Percentiles rank a stretch among this genome's conserved stretches.
Evolutionary conservation across 306 rosid species (phyloP).

Genomic region (Elaeagnus macrophylla): DNA sequence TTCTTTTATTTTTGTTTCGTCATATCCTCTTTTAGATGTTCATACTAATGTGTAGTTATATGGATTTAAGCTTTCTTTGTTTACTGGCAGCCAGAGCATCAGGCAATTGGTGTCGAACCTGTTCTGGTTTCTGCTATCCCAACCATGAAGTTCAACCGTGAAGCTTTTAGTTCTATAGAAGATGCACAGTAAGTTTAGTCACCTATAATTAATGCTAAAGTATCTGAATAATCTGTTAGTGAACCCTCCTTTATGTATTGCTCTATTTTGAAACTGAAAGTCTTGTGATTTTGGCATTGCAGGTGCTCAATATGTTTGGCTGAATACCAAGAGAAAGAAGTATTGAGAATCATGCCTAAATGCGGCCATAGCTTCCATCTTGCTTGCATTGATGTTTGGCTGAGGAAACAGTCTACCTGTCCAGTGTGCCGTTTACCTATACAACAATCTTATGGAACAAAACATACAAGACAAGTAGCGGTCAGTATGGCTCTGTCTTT

Average conservation of each 20-base stretch:
- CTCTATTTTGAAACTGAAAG: too few species aligned
- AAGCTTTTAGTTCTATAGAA: slow-evolving; percentile 69
- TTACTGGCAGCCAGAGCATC: slow-evolving; percentile 80
- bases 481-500: slow-evolving; percentile 36
- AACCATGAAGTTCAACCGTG: slow-evolving; percentile 69
- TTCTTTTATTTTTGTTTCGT: background rate
- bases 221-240: too few species aligned
- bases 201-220: slow-evolving; percentile 4
- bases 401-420: slow-evolving; percentile 79
- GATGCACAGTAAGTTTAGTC: slow-evolving; percentile 71
- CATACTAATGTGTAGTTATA: slow-evolving; percentile 12
- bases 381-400: slow-evolving; percentile 84
- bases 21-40: background rate
- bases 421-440: slow-evolving; percentile 84
- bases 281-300: slow-evolving; percentile 15
- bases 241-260: background rate
- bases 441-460: slow-evolving; percentile 40
- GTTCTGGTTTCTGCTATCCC: slow-evolving; percentile 85
- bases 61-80: slow-evolving; percentile 40
- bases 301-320: slow-evolving; percentile 93
- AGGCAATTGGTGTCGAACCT: slow-evolving; percentile 52
- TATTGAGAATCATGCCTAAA: slow-evolving; percentile 77
- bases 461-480: slow-evolving; percentile 44
- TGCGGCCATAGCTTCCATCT: slow-evolving; percentile 92
- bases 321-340: slow-evolving; percentile 80